Conservation (phyloP, 169 alveolate species). For the Theileria annulata region DNA sequence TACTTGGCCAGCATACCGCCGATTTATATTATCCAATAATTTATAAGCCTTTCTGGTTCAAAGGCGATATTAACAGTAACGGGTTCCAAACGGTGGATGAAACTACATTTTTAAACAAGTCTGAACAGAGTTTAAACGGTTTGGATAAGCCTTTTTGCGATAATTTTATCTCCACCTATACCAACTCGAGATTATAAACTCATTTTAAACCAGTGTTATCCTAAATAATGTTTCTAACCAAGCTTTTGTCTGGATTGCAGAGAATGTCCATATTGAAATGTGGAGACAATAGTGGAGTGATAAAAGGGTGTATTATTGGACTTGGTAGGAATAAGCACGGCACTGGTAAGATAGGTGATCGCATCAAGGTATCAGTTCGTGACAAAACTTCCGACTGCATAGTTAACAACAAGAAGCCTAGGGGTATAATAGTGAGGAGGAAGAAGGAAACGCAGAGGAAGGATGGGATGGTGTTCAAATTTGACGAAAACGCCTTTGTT, state of each 20-base stretch:
- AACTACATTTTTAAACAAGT: constrained; percentile 15
- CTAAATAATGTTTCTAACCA: constrained; percentile 43
- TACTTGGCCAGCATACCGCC: constrained; percentile 25
- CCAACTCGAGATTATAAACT: not conserved
- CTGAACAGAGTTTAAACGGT: not conserved
- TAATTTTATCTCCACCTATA: constrained; percentile 9
- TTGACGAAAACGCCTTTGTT: constrained; percentile 80
- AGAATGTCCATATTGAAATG: constrained; percentile 75
- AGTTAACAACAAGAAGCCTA: constrained; percentile 68
- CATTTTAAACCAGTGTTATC: not conserved
- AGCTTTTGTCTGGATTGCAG: constrained; percentile 70
- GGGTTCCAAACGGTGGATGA: constrained; percentile 58
- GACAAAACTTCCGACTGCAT: constrained; percentile 74
- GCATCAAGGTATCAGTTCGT: constrained; percentile 76
- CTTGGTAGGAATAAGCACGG: constrained; percentile 77
- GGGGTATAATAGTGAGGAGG: constrained; percentile 76
- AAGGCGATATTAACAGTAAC: constrained; percentile 47
- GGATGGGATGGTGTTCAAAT: constrained; percentile 79
- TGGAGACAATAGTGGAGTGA: constrained; percentile 78
- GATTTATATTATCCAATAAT: constrained; percentile 29
- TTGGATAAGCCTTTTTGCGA: not conserved
- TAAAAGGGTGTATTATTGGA: constrained; percentile 81
- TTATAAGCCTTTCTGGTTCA: constrained; percentile 62
- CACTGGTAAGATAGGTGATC: constrained; percentile 81
- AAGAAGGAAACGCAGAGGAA: constrained; percentile 75